A percentile compares a stretch with the other conserved stretches of the same genome.
phyloP scores from a whole-genome alignment of 2,329 filamentous ascomycete species.

The Colletotrichum simmondsii region DNA sequence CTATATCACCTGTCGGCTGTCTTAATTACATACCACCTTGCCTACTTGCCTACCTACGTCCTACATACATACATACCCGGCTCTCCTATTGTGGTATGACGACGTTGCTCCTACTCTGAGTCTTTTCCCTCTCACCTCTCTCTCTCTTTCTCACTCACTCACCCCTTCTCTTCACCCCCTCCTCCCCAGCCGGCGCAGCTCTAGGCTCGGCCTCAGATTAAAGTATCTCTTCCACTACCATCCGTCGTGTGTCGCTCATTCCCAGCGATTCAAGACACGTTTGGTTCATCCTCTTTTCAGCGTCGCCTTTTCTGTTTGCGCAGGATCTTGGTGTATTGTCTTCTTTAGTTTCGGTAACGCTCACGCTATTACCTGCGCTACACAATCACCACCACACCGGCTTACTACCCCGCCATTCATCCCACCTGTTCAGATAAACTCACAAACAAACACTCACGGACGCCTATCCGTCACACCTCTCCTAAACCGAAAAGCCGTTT shows the following conservation, averaged over 20 bases:
- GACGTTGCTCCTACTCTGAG: slow-evolving; percentile 31
- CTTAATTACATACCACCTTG: slow-evolving; percentile 32
- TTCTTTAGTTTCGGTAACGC: slow-evolving; percentile 10
- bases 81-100: slow-evolving; percentile 32
- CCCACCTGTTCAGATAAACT: slow-evolving; percentile 24
- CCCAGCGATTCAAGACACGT: slow-evolving; percentile 6
- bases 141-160: slow-evolving; percentile 5
- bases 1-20: slow-evolving; percentile 31
- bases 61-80: slow-evolving; percentile 19
- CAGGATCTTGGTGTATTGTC: slow-evolving; percentile 14
- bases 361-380: slow-evolving; percentile 28
- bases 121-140: slow-evolving; percentile 15
- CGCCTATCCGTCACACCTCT: slow-evolving; percentile 3
- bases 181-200: slow-evolving; percentile 14
- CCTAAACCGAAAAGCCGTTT: slow-evolving; percentile 13
- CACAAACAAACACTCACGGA: slow-evolving; percentile 4
- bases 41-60: neutral
- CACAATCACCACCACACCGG: slow-evolving; percentile 9
- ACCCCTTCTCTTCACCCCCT: slow-evolving; percentile 22
- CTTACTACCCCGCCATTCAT: slow-evolving; percentile 34
- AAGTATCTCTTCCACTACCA: slow-evolving; percentile 10
- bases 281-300: slow-evolving; percentile 35
- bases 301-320: slow-evolving; percentile 12
- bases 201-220: slow-evolving; percentile 18
- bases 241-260: slow-evolving; percentile 8